These are phyloP conservation scores for Trichophyton mentagrophytes DNA, from an alignment of 2,329 filamentous ascomycete genomes.

Conservation along the genomic window DNA sequence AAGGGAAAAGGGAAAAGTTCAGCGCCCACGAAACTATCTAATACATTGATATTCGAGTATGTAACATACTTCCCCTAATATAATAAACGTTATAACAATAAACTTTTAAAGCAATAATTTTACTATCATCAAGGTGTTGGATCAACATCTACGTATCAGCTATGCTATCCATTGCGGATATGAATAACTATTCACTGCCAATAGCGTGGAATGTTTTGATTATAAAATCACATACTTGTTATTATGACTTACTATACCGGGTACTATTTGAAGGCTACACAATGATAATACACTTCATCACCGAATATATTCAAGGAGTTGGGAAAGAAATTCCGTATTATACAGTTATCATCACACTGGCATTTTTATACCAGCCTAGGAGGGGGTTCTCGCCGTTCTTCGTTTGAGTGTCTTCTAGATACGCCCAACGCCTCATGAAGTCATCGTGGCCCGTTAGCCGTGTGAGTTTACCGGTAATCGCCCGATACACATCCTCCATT, in stretches of 20 bases:
- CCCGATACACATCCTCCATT: constrained; percentile 82
- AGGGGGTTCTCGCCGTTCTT: constrained; percentile 86
- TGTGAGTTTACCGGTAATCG: constrained; percentile 83
- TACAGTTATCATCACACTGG: constrained; percentile 79
- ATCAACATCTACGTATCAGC: too few relatives aligned
- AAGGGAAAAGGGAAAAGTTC: too few relatives aligned
- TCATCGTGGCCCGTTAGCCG: constrained; percentile 75
- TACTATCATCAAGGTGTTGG: too few relatives aligned
- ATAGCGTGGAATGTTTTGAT: not conserved
- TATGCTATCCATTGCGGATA: too few relatives aligned
- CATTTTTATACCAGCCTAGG: constrained; percentile 88
- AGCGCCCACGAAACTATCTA: too few relatives aligned
- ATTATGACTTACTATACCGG: not conserved
- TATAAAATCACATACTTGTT: not conserved
- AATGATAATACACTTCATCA: not conserved
- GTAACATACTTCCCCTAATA: too few relatives aligned
- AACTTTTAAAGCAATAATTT: too few relatives aligned
- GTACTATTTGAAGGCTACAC: not conserved
- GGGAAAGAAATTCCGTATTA: constrained; percentile 29
- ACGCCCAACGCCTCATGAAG: constrained; percentile 82
- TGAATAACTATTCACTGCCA: too few relatives aligned
- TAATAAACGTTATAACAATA: too few relatives aligned
- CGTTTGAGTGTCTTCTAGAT: constrained; percentile 78
- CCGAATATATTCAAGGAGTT: not conserved
- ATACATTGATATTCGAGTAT: too few relatives aligned